Evolutionary conservation across 371 early-diverging fungal genomes (phyloP), one percentile per base, ranked within the genome.

Genomic region (Gilbertella persicaria): DNA sequence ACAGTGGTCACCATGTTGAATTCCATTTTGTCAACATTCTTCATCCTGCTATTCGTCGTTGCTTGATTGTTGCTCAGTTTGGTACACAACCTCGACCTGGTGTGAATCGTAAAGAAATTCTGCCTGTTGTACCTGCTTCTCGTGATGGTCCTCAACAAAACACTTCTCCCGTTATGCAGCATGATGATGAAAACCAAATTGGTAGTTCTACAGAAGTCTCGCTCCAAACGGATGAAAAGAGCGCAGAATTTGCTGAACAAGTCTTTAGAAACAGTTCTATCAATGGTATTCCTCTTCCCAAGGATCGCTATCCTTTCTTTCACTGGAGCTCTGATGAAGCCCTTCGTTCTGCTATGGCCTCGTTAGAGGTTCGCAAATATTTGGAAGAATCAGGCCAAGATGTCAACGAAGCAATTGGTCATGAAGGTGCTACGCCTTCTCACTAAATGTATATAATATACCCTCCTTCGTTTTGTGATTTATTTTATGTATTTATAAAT

Each of bases 1-100:
- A 80, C 48, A 65, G 82, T 37, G 89, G 80, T 26, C 77, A 69
- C 17, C 63, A 67, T 35, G 73, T 81, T 13, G 75, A 78, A 33
- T 81, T 71, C 52, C 82, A 81, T 36, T 81, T 81, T 51, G 66
- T 65, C 17, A 77, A 77, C 42, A 64, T 81, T 16, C 20, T 53
- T 10, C 47, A 64, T 25, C 70, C 68, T 24, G 44, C 65, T 1
- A 76, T 81, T 29, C 69, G 78, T 29, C 55, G 62, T 6, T 54
- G 64, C 2, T 50, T 81, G 24, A 62, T 79, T 43, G 67, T 64
- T 0, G 73, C 67, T 44, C 75, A 75, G 2, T 79, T 81, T 39
- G 79, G 72, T 16, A 56, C 55, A 21, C 69, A 69, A 37, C 66
- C 64, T 13, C 21, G 24, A 12, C 36, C n/a, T n/a, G n/a, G 26